Evolutionary conservation across 495 filamentous ascomycete species (phyloP), one percentile per base, ranked within the genome.

Genomic region (Penicillium cosmopolitanum): DNA sequence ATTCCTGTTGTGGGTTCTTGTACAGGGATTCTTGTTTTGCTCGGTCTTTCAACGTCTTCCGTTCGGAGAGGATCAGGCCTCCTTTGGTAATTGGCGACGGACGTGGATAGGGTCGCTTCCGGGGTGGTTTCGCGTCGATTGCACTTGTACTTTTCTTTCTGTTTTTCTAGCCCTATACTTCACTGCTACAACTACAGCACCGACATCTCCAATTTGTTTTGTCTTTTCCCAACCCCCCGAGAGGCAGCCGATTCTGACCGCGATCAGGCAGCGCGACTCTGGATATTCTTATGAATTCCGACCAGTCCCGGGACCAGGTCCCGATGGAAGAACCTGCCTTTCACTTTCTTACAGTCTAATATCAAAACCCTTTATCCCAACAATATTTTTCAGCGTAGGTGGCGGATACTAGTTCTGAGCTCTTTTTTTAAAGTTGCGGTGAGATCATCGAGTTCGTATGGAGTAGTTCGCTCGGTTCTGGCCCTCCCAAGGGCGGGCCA

Each of bases 51-150:
- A 28, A 28, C 21, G 31, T 28, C 11, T 28, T 58, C 38, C 60
- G 48, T 42, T 58, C 33, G 63, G 46, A 44, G 54, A 55, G 40
- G 21, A 51, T 52, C 52, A 50, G 18, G 19, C 58, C 54, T 64
- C 51, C 56, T 44, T 51, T 65, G 77, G 72, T 79, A 62, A 40
- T 54, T 77, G 78, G 77, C 76, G 78, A 79, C 66, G 78, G 78
- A 79, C 68, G 63, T 78, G 74, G 69, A 57, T 79, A 80, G 78
- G 78, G 77, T 78, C 77, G 78, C 78, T 77, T 79, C 78, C 76
- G 78, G 78, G 78, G 78, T 76, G 77, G 78, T 81, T 66, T 67
- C 75, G 67, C 73, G 76, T 78, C 77, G 67, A 73, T 72, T 67
- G 63, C 69, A 63, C 69, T 64, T 74, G 55, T 72, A 43, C 51